Percentiles rank a stretch among this genome's conserved stretches.
phyloP scores from a whole-genome alignment of 2,329 filamentous ascomycete genomes.

The Cladosporium sp. region DNA sequence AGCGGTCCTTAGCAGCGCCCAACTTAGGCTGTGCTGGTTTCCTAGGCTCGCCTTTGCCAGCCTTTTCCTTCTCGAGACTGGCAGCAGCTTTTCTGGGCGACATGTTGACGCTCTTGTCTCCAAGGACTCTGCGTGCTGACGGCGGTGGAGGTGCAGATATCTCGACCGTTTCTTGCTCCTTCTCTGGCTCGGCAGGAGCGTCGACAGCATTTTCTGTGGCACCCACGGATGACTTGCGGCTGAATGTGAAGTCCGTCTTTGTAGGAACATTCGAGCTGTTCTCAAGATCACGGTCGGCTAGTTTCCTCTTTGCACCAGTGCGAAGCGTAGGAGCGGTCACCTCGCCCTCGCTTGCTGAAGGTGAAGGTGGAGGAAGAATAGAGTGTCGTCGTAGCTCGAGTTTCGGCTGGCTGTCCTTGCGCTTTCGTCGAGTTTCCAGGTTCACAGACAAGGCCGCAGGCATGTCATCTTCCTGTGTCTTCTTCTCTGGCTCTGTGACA shows the following conservation, averaged over 20 bases:
- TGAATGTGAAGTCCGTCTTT: conserved; percentile 46
- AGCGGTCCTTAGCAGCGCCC: conserved; percentile 20
- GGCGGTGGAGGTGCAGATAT: background rate
- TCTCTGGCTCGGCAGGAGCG: conserved; percentile 6
- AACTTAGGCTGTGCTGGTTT: conserved; percentile 18
- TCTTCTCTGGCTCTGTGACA: conserved; percentile 5
- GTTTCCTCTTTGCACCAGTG: conserved; percentile 55
- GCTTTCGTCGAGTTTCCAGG: conserved; percentile 50
- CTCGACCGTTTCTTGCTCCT: background rate
- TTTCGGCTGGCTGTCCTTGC: conserved; percentile 48
- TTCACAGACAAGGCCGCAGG: conserved; percentile 41
- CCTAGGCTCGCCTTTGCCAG: conserved; percentile 14
- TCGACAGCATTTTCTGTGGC: background rate
- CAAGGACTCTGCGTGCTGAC: conserved; percentile 32
- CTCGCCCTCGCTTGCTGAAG: conserved; percentile 33
- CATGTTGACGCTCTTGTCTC: conserved; percentile 38
- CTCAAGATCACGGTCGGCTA: conserved; percentile 51
- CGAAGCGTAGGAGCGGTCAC: conserved; percentile 33
- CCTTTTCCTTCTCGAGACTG: conserved; percentile 5
- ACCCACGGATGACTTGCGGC: conserved; percentile 29
- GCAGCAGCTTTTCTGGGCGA: conserved; percentile 28
- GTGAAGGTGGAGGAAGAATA: conserved; percentile 37
- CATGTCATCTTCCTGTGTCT: conserved; percentile 27
- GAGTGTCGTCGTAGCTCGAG: conserved; percentile 39
- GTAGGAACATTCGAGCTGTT: conserved; percentile 29